A percentile compares a stretch with the other conserved stretches of the same genome.
phyloP scores from a whole-genome alignment of 1,284 basidiomycete genomes.

The Fereydounia khargensis region DNA sequence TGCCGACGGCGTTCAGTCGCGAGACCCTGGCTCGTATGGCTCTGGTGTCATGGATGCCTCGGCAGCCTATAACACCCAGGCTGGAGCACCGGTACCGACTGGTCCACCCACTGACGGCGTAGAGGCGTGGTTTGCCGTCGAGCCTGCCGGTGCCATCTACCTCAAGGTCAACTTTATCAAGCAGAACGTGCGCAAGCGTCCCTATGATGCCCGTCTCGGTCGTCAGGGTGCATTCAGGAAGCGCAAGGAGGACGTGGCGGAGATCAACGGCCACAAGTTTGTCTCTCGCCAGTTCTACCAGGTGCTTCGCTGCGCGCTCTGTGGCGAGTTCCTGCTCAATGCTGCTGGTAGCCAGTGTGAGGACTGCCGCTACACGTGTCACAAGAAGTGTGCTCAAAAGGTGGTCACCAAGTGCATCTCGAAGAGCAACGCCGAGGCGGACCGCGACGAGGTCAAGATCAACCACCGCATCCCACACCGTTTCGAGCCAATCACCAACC shows the following conservation, averaged over 20 bases:
- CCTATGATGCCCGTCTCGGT: conserved; percentile 81
- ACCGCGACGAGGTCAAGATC: conserved; percentile 96
- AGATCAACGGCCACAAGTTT: conserved; percentile 99
- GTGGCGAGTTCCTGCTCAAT: conserved; percentile 94
- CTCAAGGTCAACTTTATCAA: conserved; percentile 52
- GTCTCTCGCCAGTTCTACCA: conserved; percentile 97
- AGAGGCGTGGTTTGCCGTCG: conserved; percentile 95
- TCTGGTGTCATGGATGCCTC: conserved; percentile 15
- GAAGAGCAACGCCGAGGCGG: conserved; percentile 83
- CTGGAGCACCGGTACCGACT: conserved; percentile 37
- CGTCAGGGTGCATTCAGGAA: conserved; percentile 97
- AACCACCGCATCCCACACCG: conserved; percentile 99
- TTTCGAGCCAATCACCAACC: conserved; percentile 94
- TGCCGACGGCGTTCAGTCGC: conserved; percentile 44
- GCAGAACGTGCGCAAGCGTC: conserved; percentile 76
- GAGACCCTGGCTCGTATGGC: conserved; percentile 9
- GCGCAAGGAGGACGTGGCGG: conserved; percentile 95
- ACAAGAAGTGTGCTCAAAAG: conserved; percentile 96
- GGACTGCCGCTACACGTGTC: conserved; percentile 97
- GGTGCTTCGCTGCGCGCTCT: conserved; percentile 91
- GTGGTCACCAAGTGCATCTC: conserved; percentile 99
- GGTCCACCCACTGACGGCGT: conserved; percentile 71
- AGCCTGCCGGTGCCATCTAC: conserved; percentile 88
- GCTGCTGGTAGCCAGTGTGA: conserved; percentile 98
- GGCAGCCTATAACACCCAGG: conserved; percentile 39